These are phyloP conservation scores for Sistotremastrum niveocremeum DNA, from an alignment of 768 basidiomycete species.

Conservation along the genomic window DNA sequence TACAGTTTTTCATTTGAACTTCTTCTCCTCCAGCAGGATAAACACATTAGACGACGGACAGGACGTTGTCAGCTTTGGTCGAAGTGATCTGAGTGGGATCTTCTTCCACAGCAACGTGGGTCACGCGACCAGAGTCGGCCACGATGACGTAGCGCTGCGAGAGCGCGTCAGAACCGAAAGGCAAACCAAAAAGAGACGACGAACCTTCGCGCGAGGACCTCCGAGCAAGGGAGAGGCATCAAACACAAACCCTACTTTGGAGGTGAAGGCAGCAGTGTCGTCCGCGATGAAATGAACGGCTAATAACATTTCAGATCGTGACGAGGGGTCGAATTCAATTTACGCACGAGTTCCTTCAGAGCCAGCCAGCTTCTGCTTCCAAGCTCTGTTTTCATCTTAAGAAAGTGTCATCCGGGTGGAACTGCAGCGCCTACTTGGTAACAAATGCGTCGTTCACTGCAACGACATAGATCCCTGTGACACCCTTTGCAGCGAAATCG, in stretches of 20 bases:
- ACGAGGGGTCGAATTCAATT: too few relatives aligned
- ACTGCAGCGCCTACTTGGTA: constrained; percentile 21
- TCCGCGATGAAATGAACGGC: constrained; percentile 53
- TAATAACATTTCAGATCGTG: too few relatives aligned
- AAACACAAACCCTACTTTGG: constrained; percentile 43
- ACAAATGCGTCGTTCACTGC: constrained; percentile 74
- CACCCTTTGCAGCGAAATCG: constrained; percentile 64
- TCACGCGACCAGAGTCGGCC: constrained; percentile 57
- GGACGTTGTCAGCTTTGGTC: constrained; percentile 29
- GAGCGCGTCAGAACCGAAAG: constrained; percentile 4
- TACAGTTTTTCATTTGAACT: too few relatives aligned
- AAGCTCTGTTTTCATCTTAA: constrained; percentile 31
- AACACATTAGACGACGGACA: too few relatives aligned
- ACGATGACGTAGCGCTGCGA: constrained; percentile 50
- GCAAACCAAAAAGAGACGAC: not conserved
- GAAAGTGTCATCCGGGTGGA: constrained; percentile 1
- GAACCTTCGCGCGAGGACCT: constrained; percentile 51
- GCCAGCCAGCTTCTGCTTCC: constrained; percentile 45
- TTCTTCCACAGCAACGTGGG: constrained; percentile 45
- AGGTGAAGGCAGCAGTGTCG: constrained; percentile 46
- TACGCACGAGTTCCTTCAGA: constrained; percentile 40
- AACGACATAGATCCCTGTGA: constrained; percentile 58
- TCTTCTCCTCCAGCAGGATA: too few relatives aligned
- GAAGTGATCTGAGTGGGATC: constrained; percentile 32
- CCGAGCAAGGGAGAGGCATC: constrained; percentile 53